These are phyloP conservation scores for Galerina sulciceps DNA, from an alignment of 768 basidiomycete genomes.

Conservation along the genomic window DNA sequence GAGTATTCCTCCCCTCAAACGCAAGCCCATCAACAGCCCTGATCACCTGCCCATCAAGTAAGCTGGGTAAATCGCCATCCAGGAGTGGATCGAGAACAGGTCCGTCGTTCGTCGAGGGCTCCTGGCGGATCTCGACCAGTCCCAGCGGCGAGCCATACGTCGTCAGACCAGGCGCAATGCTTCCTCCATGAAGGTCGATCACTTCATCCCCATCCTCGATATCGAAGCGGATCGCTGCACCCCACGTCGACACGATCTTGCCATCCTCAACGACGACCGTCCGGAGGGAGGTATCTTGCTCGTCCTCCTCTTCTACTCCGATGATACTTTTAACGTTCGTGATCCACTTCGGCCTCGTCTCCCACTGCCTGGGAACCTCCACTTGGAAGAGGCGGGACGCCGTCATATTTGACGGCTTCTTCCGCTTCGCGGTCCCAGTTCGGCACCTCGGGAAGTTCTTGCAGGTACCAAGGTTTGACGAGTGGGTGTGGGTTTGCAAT, in stretches of 20 bases:
- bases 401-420: conserved; percentile 61
- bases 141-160: conserved; percentile 66
- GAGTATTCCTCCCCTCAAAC: conserved; percentile 53
- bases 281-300: conserved; percentile 24
- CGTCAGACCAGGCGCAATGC: conserved; percentile 62
- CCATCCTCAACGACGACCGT: conserved; percentile 59
- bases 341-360: conserved; percentile 51
- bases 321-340: conserved; percentile 49
- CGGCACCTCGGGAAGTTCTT: conserved; percentile 56
- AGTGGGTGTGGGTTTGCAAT: conserved; percentile 35
- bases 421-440: conserved; percentile 64
- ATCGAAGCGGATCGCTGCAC: conserved; percentile 24
- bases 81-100: conserved; percentile 54
- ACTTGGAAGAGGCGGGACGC: conserved; percentile 68
- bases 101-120: conserved; percentile 73
- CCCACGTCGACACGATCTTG: conserved; percentile 46
- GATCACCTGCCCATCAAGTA: conserved; percentile 53
- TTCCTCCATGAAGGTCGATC: conserved; percentile 65
- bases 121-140: conserved; percentile 67
- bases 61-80: conserved; percentile 34
- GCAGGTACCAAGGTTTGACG: conserved; percentile 51
- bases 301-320: conserved; percentile 19
- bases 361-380: conserved; percentile 7
- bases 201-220: conserved; percentile 28
- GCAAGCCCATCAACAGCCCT: conserved; percentile 69